Evolutionary conservation across 768 basidiomycete species (phyloP).

Genomic region (Phlegmacium glaucopus): DNA sequence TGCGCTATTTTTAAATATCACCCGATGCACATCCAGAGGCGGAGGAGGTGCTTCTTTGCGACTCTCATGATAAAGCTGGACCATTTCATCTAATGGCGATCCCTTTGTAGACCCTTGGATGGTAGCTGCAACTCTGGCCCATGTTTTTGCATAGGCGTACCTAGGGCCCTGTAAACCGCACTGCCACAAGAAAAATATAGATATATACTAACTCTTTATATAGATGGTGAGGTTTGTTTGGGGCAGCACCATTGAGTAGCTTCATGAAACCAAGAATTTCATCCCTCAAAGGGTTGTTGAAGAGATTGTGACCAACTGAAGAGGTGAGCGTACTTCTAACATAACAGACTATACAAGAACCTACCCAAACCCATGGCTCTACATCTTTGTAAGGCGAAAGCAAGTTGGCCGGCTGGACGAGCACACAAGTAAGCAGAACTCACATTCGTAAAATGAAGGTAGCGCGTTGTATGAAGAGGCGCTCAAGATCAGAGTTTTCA

Average conservation of each 20-base stretch:
- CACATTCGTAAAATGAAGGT: constrained; percentile 49
- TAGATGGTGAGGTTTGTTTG: constrained; percentile 6
- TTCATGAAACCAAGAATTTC: constrained; percentile 13
- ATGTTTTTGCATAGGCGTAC: constrained; percentile 10
- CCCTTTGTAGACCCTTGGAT: constrained; percentile 8
- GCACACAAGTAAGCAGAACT: constrained; percentile 15
- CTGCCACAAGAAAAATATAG: neutral
- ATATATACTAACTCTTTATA: constrained; percentile 8
- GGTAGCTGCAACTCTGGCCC: constrained; percentile 8
- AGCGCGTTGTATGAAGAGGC: constrained; percentile 21
- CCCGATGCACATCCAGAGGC: constrained; percentile 10
- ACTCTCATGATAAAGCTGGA: constrained; percentile 17
- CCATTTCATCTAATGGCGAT: constrained; percentile 18
- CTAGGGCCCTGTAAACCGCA: constrained; percentile 1
- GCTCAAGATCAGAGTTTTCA: constrained; percentile 16
- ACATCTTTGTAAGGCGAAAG: constrained; percentile 31
- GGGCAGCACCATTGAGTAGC: constrained; percentile 4
- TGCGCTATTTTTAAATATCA: constrained; percentile 14
- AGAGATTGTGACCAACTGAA: constrained; percentile 29
- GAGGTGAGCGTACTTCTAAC: neutral
- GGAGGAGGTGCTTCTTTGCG: constrained; percentile 1
- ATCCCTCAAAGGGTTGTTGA: constrained; percentile 7
- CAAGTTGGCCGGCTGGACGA: neutral
- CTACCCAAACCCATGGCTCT: constrained; percentile 44
- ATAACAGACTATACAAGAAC: constrained; percentile 15